Evolutionary conservation across 192 early-diverging fungal species (phyloP).

Genomic region (Fimicolochytrium jonesii): DNA sequence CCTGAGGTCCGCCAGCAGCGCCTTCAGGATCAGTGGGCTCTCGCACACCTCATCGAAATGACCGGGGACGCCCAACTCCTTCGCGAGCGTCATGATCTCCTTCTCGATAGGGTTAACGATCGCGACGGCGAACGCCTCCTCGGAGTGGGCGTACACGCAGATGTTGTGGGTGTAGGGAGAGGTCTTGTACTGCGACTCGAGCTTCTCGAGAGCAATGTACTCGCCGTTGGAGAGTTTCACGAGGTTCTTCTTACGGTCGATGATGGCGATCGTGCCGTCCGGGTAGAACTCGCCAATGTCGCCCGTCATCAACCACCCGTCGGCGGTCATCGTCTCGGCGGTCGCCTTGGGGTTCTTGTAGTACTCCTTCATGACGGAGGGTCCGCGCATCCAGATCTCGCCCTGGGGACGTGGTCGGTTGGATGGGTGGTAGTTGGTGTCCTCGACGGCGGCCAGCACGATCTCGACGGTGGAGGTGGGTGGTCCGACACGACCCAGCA

Average conservation of each 20-base stretch:
- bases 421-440: constrained; percentile 25
- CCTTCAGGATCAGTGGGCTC: constrained; percentile 22
- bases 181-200: constrained; percentile 86
- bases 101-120: constrained; percentile 67
- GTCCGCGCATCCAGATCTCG: constrained; percentile 82
- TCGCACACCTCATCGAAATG: constrained; percentile 52
- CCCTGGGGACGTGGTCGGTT: constrained; percentile 47
- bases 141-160: constrained; percentile 60
- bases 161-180: constrained; percentile 68
- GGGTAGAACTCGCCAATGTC: constrained; percentile 76
- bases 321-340: constrained; percentile 59
- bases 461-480: constrained; percentile 74
- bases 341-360: constrained; percentile 76
- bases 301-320: constrained; percentile 71
- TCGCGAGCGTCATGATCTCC: constrained; percentile 15
- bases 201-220: constrained; percentile 86
- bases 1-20: constrained; percentile 56
- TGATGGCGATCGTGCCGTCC: constrained; percentile 74
- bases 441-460: constrained; percentile 65
- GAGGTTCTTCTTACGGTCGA: constrained; percentile 93
- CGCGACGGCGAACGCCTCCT: constrained; percentile 68
- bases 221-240: constrained; percentile 90
- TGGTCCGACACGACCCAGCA: constrained; percentile 64
- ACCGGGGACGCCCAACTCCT: constrained; percentile 17
- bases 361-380: constrained; percentile 89